A percentile compares a stretch with the other conserved stretches of the same genome.
phyloP scores from a whole-genome alignment of 2,329 filamentous ascomycete species.

The Aurifilum marmelostoma region DNA sequence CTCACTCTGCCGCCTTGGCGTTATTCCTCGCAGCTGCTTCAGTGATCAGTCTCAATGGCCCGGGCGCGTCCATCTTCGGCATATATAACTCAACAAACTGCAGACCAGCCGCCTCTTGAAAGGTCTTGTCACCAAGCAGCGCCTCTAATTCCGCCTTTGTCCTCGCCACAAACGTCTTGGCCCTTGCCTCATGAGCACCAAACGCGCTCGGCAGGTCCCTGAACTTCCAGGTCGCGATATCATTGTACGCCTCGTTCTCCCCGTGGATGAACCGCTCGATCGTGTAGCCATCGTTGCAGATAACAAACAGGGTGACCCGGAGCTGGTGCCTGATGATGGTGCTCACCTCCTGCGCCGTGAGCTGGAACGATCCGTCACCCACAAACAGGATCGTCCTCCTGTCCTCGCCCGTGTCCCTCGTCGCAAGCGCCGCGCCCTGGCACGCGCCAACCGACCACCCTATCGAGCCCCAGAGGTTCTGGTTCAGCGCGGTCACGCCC shows the following conservation, averaged over 20 bases:
- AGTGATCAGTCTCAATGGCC: slow-evolving; percentile 69
- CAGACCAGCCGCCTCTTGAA: slow-evolving; percentile 58
- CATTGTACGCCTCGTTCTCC: slow-evolving; percentile 78
- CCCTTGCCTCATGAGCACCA: slow-evolving; percentile 59
- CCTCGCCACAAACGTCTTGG: slow-evolving; percentile 68
- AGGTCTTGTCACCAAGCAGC: slow-evolving; percentile 66
- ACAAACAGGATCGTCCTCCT: slow-evolving; percentile 80
- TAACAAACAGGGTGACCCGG: slow-evolving; percentile 81
- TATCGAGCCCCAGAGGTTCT: slow-evolving; percentile 74
- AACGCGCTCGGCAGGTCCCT: slow-evolving; percentile 70
- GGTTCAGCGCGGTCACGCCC: slow-evolving; percentile 78
- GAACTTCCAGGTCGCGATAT: slow-evolving; percentile 76
- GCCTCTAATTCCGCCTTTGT: slow-evolving; percentile 69
- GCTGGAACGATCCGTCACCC: slow-evolving; percentile 86
- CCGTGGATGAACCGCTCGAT: slow-evolving; percentile 90
- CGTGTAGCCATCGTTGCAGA: slow-evolving; percentile 87
- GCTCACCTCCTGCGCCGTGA: slow-evolving; percentile 81
- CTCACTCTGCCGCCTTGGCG: slow-evolving; percentile 44
- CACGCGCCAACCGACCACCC: slow-evolving; percentile 63
- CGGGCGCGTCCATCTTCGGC: slow-evolving; percentile 76
- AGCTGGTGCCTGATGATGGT: slow-evolving; percentile 79
- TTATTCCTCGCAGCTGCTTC: slow-evolving; percentile 73
- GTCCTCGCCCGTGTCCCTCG: slow-evolving; percentile 63
- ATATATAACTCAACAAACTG: slow-evolving; percentile 84
- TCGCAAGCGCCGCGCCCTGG: slow-evolving; percentile 72